phyloP scores from a whole-genome alignment of 345 rosid genomes.

The Cochlearia excelsa region DNA sequence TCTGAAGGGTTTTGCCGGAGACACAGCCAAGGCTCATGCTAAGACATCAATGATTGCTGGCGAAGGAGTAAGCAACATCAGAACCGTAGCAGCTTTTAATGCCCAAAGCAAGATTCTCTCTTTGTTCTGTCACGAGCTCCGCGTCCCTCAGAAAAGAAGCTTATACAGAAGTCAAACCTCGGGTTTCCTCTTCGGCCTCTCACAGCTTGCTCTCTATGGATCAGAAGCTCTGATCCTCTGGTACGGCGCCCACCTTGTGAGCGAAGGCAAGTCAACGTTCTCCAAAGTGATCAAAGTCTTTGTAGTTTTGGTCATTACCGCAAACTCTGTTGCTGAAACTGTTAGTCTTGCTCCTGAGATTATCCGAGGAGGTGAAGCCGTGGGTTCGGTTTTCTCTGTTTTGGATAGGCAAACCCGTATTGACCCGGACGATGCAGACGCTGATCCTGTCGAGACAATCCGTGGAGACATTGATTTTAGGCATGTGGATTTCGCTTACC shows the following conservation, averaged over 20 bases:
- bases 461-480: constrained; percentile 94
- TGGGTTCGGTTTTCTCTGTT: constrained; percentile 89
- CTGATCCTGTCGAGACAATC: constrained; percentile 72
- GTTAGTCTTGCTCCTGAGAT: constrained; percentile 99
- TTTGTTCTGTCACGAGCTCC: constrained; percentile 76
- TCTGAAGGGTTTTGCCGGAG: constrained; percentile 99
- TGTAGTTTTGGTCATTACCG: constrained; percentile 88
- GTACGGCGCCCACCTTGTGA: constrained; percentile 94
- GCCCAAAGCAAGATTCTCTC: constrained; percentile 87
- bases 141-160: constrained; percentile 71
- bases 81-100: constrained; percentile 98
- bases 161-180: constrained; percentile 77
- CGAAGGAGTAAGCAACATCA: constrained; percentile 96
- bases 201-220: constrained; percentile 91
- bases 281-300: constrained; percentile 98
- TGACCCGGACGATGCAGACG: constrained; percentile 91
- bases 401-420: constrained; percentile 76
- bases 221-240: constrained; percentile 96
- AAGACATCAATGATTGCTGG: constrained; percentile 99
- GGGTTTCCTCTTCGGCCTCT: constrained; percentile 90
- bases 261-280: constrained; percentile 81
- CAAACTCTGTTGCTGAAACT: constrained; percentile 98
- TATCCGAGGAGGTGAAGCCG: constrained; percentile 93
- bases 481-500: constrained; percentile 94
- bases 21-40: constrained; percentile 98